These are phyloP conservation scores for Camelina laxa DNA, from an alignment of 345 rosid species.

Conservation along the genomic window DNA sequence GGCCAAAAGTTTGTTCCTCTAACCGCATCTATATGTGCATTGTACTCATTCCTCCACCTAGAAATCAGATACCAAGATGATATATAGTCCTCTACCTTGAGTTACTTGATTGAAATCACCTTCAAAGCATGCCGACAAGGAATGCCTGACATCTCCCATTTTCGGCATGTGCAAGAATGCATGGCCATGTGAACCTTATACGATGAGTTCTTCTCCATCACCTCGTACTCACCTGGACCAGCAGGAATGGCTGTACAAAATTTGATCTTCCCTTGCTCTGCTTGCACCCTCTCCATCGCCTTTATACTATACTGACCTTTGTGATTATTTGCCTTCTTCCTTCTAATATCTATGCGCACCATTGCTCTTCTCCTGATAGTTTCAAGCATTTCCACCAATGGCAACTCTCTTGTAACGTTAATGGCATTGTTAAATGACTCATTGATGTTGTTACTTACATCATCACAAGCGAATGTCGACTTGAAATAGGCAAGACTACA, in stretches of 20 bases:
- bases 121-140: no score
- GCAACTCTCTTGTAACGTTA: neutral
- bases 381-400: neutral
- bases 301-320: neutral
- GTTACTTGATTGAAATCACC: no score
- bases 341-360: neutral
- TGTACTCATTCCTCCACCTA: neutral
- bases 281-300: neutral
- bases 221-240: neutral
- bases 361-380: neutral
- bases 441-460: constrained; percentile 1
- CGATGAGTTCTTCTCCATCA: neutral
- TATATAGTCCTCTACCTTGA: no score
- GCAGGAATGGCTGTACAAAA: neutral
- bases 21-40: neutral
- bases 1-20: neutral
- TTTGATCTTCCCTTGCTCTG: neutral
- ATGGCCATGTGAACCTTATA: neutral
- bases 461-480: neutral
- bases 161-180: neutral
- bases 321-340: neutral
- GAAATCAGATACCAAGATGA: neutral
- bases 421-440: neutral
- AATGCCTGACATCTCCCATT: no score
- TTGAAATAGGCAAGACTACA: neutral